phyloP scores from a whole-genome alignment of 805 yeast genomes.

The Nakazawaea anatomiae region DNA sequence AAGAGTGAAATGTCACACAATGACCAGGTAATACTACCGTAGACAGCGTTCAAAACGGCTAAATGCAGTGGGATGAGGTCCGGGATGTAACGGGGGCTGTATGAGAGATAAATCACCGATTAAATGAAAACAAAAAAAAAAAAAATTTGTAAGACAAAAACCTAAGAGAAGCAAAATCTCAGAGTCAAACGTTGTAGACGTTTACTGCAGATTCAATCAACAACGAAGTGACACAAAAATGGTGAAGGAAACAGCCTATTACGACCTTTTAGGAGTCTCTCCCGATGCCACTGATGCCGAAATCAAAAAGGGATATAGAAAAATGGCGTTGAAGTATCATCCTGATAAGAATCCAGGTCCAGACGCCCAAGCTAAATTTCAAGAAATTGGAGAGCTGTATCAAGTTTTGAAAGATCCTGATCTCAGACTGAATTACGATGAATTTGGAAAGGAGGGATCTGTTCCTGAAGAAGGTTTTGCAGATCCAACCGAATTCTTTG shows the following conservation, averaged over 20 bases:
- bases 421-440: constrained; percentile 63
- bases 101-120: neutral
- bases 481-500: constrained; percentile 68
- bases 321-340: constrained; percentile 68
- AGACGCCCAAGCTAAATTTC: constrained; percentile 67
- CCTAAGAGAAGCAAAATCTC: neutral
- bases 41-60: too few relatives aligned
- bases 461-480: constrained; percentile 68
- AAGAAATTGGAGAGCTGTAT: constrained; percentile 61
- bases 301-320: constrained; percentile 75
- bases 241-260: constrained; percentile 74
- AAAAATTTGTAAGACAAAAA: neutral
- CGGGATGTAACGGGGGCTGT: constrained; percentile 2
- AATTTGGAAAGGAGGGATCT: constrained; percentile 68
- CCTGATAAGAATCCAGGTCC: constrained; percentile 80
- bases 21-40: too few relatives aligned
- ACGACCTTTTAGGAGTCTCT: constrained; percentile 57
- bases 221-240: constrained; percentile 22
- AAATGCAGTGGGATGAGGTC: neutral
- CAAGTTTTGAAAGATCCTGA: constrained; percentile 67
- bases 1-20: too few relatives aligned
- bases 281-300: constrained; percentile 57
- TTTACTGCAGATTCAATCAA: too few relatives aligned
- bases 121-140: neutral
- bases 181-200: neutral